These are phyloP conservation scores for Bipolaris sorokiniana DNA, from an alignment of 2,329 filamentous ascomycete genomes.

Conservation along the genomic window DNA sequence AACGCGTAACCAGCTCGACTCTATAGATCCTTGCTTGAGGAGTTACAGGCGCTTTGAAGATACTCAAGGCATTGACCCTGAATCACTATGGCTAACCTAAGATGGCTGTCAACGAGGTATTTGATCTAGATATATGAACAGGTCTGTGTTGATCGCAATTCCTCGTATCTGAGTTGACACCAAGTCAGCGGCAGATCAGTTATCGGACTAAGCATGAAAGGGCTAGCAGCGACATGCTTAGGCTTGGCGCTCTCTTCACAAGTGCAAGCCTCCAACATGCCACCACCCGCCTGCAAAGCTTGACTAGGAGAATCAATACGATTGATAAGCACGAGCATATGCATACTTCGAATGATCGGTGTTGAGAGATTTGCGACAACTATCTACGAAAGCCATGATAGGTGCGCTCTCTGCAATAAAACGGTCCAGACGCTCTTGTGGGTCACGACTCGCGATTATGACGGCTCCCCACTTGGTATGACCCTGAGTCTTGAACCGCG, in stretches of 20 bases:
- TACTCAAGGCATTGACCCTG: background rate
- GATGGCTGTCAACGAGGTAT: background rate
- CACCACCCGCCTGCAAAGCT: background rate
- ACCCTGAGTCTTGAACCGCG: slow-evolving; percentile 14
- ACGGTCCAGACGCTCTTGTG: slow-evolving; percentile 8
- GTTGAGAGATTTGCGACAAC: slow-evolving; percentile 1
- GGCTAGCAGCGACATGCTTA: slow-evolving; percentile 6
- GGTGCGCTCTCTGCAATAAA: slow-evolving; percentile 1
- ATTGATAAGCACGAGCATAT: slow-evolving; percentile 11
- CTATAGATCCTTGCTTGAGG: too few relatives aligned
- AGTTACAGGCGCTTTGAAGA: background rate
- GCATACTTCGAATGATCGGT: background rate
- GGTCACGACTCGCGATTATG: slow-evolving; percentile 6
- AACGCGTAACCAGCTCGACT: background rate
- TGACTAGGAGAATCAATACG: background rate
- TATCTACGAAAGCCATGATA: slow-evolving; percentile 5
- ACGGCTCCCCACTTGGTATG: slow-evolving; percentile 28
- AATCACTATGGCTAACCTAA: background rate
- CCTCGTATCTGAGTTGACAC: background rate
- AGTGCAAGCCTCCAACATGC: slow-evolving; percentile 9
- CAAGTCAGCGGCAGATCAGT: slow-evolving; percentile 5
- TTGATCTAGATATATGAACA: background rate
- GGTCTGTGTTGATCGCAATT: background rate
- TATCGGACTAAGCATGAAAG: background rate
- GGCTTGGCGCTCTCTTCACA: slow-evolving; percentile 3